Conservation (phyloP, 805 yeast genomes). For the Saccharomycopsis sp. region DNA sequence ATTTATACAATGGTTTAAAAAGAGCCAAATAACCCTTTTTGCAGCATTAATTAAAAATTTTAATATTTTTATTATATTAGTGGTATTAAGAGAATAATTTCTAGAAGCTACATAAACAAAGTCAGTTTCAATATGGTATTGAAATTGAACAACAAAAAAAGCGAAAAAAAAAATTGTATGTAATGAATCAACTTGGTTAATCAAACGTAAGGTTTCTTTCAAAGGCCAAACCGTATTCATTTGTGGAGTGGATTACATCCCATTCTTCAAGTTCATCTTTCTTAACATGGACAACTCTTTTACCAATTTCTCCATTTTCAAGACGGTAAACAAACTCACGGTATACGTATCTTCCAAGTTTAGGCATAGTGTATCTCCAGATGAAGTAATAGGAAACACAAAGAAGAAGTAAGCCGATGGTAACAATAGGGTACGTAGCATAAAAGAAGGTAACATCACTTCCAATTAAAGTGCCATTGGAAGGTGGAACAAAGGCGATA, state of each 20-base stretch:
- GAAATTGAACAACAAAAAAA: no score
- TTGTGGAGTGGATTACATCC: conserved; percentile 24
- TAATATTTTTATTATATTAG: no score
- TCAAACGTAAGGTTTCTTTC: neutral
- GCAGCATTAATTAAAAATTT: no score
- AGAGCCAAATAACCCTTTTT: no score
- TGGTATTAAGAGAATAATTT: no score
- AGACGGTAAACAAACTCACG: conserved; percentile 29
- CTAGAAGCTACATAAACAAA: no score
- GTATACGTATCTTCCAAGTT: conserved; percentile 29
- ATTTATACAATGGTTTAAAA: no score
- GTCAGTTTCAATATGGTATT: no score
- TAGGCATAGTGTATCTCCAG: conserved; percentile 35
- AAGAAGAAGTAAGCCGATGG: conserved; percentile 30
- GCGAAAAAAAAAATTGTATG: neutral
- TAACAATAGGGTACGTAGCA: conserved; percentile 36
- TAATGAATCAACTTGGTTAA: neutral
- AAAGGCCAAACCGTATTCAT: neutral
- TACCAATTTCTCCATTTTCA: conserved; percentile 35
- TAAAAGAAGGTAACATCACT: conserved; percentile 39
- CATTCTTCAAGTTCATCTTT: conserved; percentile 29
- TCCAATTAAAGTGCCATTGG: conserved; percentile 31
- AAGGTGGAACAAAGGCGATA: conserved; percentile 39
- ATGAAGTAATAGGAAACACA: conserved; percentile 33
- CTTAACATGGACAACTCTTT: conserved; percentile 34